Conservation (phyloP, 2,329 filamentous ascomycete genomes). For the Dothistroma septosporum region DNA sequence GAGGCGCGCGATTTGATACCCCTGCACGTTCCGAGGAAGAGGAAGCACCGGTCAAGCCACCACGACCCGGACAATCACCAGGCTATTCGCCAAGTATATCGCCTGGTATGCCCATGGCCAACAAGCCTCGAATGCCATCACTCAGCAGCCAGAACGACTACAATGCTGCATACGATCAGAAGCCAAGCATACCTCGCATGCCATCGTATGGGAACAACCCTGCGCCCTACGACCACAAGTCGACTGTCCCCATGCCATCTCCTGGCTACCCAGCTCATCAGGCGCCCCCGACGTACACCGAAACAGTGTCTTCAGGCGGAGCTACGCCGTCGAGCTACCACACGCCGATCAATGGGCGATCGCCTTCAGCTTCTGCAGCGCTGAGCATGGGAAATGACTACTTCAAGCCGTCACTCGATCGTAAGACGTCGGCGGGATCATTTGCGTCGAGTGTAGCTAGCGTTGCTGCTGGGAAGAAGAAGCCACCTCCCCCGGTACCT, state of each 20-base stretch:
- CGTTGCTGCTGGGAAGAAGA: conserved; percentile 59
- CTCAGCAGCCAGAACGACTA: conserved; percentile 8
- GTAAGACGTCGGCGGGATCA: conserved; percentile 28
- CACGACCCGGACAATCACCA: conserved; percentile 25
- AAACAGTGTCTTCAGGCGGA: conserved; percentile 18
- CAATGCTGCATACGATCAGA: conserved; percentile 12
- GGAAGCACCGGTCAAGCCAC: conserved; percentile 32
- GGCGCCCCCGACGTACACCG: conserved; percentile 22
- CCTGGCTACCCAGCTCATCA: conserved; percentile 8
- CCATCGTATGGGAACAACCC: conserved; percentile 17
- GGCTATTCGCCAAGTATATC: conserved; percentile 16
- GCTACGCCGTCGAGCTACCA: conserved; percentile 35
- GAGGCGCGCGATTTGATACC: not conserved
- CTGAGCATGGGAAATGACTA: conserved; percentile 28
- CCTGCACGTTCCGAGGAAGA: conserved; percentile 25
- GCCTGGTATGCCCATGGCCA: conserved; percentile 19
- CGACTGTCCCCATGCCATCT: conserved; percentile 15
- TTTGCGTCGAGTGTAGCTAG: conserved; percentile 32
- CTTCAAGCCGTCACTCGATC: conserved; percentile 22
- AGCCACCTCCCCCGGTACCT: conserved; percentile 68
- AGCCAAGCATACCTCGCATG: conserved; percentile 12
- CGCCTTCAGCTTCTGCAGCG: conserved; percentile 18
- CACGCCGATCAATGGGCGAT: conserved; percentile 25
- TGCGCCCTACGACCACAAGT: conserved; percentile 24
- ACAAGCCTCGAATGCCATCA: conserved; percentile 27